Evolutionary conservation across 2,329 filamentous ascomycete species (phyloP), one percentile per base, ranked within the genome.

Genomic region (Diatrype stigma): DNA sequence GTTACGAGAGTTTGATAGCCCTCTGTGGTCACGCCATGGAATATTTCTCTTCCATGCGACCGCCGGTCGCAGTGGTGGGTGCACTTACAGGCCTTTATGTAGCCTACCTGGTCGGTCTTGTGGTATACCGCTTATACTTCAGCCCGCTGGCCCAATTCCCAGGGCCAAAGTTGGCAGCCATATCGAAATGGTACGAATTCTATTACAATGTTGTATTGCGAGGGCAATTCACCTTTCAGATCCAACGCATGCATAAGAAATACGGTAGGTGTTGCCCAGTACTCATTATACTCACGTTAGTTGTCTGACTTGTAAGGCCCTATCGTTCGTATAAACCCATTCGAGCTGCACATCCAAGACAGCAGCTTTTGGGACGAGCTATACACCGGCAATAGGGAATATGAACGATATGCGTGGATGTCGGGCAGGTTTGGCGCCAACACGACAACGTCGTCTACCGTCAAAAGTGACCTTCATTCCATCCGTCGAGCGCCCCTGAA

Each of bases 331-430:
- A 49, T 51, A 19, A 49, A 62, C 38, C 55, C 67, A 2, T 50
- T 60, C 12, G 56, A 59, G 32, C 51, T 68, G 3, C 53, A 57
- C n/a, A 19, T 53, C 3, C 44, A 53, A 6, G 51, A 56, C 35
- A 46, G 51, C 8, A 47, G 45, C 6, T 56, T 42, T 26, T 53
- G 48, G 22, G 47, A 51, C 30, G 51, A 46, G n/a, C 19, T 55
- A 6, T 51, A 47, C 19, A 35, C 48, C 10, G 42, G 26, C 4
- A 35, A 16, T 11, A 47, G 47, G 35, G 45, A 45, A 8, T 34
- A 45, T 3, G 56, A 56, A 30, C 26, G 26, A 30, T 30, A 30
- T 30, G 5, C 26, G 10, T 30, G 26, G 26, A 30, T 30, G 26
- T 30, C 26, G 26, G 26, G 26, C 26, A 30, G 26, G 26, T 30